Conservation (phyloP, 768 basidiomycete genomes). For the Baorangia bicolor region DNA sequence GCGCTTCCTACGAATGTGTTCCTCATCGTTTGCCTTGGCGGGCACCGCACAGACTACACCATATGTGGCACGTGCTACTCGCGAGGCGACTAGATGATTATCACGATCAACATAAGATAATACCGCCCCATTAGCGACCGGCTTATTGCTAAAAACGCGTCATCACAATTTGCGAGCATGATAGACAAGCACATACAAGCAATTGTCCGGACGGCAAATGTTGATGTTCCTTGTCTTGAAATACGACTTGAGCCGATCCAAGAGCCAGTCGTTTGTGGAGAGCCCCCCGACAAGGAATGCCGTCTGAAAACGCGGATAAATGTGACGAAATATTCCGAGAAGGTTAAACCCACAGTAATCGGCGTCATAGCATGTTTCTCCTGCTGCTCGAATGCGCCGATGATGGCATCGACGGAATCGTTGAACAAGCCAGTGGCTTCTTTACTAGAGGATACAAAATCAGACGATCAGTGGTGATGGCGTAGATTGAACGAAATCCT, state of each 20-base stretch:
- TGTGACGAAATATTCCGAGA: not conserved
- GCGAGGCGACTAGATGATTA: not conserved
- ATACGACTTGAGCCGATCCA: conserved; percentile 5
- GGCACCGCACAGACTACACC: too few relatives aligned
- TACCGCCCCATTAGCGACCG: too few relatives aligned
- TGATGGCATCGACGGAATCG: conserved; percentile 10
- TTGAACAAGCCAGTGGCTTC: conserved; percentile 9
- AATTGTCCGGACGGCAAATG: conserved; percentile 5
- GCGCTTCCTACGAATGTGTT: not conserved
- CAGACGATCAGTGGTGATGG: not conserved
- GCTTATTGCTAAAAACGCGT: too few relatives aligned
- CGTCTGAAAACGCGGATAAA: not conserved
- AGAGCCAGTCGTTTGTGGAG: conserved; percentile 5
- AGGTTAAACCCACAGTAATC: conserved; percentile 1
- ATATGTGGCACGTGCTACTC: not conserved
- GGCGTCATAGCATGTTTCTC: not conserved
- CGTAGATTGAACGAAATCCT: not conserved
- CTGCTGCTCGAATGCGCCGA: conserved; percentile 12
- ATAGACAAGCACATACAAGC: conserved; percentile 7
- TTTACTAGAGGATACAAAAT: not conserved
- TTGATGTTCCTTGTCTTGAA: not conserved
- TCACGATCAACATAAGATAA: too few relatives aligned
- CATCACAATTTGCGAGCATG: too few relatives aligned
- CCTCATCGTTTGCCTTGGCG: too few relatives aligned
- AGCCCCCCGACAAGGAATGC: conserved; percentile 15